A percentile compares a stretch with the other conserved stretches of the same genome.
phyloP scores from a whole-genome alignment of 352 stramenopile genomes.

The Phytophthora hybrid region DNA sequence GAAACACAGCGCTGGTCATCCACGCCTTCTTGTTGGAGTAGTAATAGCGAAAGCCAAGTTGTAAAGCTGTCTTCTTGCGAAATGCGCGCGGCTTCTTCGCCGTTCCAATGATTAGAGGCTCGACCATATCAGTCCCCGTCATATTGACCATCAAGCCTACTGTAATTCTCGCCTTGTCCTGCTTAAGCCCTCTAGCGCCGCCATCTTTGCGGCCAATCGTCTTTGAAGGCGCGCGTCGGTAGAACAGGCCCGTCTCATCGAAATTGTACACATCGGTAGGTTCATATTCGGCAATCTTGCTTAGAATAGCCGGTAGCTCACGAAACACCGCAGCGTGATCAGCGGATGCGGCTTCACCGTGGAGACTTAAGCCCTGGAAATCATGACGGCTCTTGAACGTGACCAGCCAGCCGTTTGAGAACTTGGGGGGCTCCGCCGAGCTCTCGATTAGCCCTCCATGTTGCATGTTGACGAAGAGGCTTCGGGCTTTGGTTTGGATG shows the following conservation, averaged over 20 bases:
- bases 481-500: neutral
- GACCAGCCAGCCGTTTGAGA: neutral
- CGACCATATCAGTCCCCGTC: neutral
- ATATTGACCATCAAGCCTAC: neutral
- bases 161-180: neutral
- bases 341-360: neutral
- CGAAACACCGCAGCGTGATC: neutral
- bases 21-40: too few species aligned
- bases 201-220: neutral
- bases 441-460: neutral
- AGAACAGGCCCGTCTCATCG: neutral
- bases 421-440: neutral
- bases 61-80: too few species aligned
- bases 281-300: neutral
- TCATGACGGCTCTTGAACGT: neutral
- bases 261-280: neutral
- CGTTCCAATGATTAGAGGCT: too few species aligned
- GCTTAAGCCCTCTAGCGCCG: neutral
- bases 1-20: too few species aligned
- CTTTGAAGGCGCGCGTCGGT: neutral
- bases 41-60: too few species aligned
- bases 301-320: neutral
- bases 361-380: neutral
- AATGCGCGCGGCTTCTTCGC: too few species aligned
- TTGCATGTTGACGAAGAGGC: neutral